Evolutionary conservation across 192 early-diverging fungal genomes (phyloP).

Genomic region (Podila epicladia): DNA sequence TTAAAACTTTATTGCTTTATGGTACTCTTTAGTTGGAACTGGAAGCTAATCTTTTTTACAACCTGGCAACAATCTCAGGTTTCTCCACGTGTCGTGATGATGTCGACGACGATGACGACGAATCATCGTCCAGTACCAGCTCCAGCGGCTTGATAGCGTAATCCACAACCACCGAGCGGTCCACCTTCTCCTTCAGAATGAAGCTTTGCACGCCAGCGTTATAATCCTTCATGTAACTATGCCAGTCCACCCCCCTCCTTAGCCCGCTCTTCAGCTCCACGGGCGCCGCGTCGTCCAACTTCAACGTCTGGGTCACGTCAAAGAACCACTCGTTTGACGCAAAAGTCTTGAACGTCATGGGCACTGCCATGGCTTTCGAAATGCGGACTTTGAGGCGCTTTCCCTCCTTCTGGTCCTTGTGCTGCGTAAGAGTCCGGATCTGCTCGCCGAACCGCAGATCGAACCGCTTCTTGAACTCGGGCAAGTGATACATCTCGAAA

Average conservation of each 20-base stretch:
- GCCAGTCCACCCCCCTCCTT: constrained; percentile 43
- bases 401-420: constrained; percentile 23
- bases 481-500: constrained; percentile 26
- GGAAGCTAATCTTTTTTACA: constrained; percentile 1
- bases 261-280: constrained; percentile 31
- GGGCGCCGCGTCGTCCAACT: constrained; percentile 32
- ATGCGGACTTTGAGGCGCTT: constrained; percentile 34
- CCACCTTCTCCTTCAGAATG: constrained; percentile 38
- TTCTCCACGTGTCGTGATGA: neutral
- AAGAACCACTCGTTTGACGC: constrained; percentile 33
- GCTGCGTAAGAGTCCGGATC: constrained; percentile 29
- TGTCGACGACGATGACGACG: neutral
- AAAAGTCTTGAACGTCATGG: constrained; percentile 45
- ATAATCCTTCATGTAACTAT: constrained; percentile 42
- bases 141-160: constrained; percentile 1
- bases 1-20: too few species aligned
- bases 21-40: neutral
- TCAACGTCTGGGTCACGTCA: constrained; percentile 35
- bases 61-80: constrained; percentile 16
- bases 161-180: constrained; percentile 21
- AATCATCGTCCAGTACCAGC: neutral
- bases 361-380: constrained; percentile 37
- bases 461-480: constrained; percentile 38
- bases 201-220: constrained; percentile 36
- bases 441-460: constrained; percentile 41